These are phyloP conservation scores for Hymenoscyphus scutula DNA, from an alignment of 2,329 filamentous ascomycete species.

Conservation along the genomic window DNA sequence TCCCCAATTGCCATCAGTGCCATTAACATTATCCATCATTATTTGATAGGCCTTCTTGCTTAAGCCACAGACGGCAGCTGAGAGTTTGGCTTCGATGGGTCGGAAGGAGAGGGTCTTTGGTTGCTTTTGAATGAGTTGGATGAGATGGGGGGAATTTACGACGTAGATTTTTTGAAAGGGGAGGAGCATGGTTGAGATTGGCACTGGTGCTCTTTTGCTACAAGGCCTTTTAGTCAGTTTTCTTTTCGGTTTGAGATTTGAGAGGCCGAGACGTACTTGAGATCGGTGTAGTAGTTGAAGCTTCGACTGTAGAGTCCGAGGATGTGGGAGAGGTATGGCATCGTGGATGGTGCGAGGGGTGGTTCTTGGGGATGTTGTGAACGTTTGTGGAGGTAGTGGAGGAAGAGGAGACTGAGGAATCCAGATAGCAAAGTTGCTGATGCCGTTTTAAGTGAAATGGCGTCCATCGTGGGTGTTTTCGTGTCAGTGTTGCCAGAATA, in stretches of 20 bases:
- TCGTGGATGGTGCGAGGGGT: not conserved
- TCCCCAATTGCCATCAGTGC: not conserved
- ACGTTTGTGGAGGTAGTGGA: not conserved
- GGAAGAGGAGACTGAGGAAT: not conserved
- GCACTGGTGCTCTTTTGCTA: slow-evolving; percentile 17
- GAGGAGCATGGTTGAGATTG: slow-evolving; percentile 43
- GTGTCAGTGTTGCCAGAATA: too few relatives aligned
- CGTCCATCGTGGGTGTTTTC: not conserved
- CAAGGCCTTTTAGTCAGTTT: not conserved
- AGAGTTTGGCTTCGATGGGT: not conserved
- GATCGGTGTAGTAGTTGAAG: not conserved
- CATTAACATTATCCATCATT: not conserved
- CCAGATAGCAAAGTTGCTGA: not conserved
- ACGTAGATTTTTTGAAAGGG: slow-evolving; percentile 44
- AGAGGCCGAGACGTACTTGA: not conserved
- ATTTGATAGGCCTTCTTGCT: not conserved
- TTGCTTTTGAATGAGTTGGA: slow-evolving; percentile 41
- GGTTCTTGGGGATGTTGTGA: not conserved
- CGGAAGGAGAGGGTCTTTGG: slow-evolving; percentile 33
- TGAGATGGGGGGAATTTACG: slow-evolving; percentile 39
- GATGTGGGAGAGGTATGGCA: not conserved
- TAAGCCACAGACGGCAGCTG: not conserved
- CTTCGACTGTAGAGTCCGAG: not conserved
- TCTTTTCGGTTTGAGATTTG: not conserved
- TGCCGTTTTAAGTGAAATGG: not conserved